Evolutionary conservation across 1,139 yeast species (phyloP), one percentile per base, ranked within the genome.

Genomic region (Candida sp.): DNA sequence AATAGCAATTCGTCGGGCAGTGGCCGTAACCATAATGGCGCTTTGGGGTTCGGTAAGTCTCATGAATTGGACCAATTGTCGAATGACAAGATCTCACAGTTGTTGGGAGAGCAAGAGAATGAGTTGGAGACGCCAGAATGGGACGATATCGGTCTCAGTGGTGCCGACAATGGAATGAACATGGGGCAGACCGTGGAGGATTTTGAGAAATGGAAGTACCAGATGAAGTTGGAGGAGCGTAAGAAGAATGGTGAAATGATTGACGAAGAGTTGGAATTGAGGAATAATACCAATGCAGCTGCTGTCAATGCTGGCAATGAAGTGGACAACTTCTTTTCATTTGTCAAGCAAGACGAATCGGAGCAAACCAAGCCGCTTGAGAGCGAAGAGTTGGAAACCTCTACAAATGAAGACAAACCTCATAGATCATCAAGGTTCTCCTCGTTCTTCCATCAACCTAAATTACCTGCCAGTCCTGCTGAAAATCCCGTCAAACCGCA

Each of bases 151-250:
- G 48, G 52, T 28, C 34, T 33, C 23, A 6, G 31, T 4, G 31
- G 28, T 12, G 48, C 38, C 8, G 41, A 43, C 22, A 49, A 22
- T 23, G 42, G 44, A 51, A 40, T 49, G 44, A 49, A 47, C 49
- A 77, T 80, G 72, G 85, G 85, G 17, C 84, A 80, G 54, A 79
- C 89, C 2, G 86, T 84, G 23, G 85, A 84, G 49, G 94, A 87
- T 60, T 88, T 88, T 62, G 92, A 86, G 63, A 75, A 77, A 57
- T 86, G 92, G 90, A 86, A 85, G 66, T 73, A 79, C 46, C 77
- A 77, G 61, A 82, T 84, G 85, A 80, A 79, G 57, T 72, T 72
- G 48, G 81, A 84, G 62, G 88, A 85, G 48, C 77, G 78, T 44
- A 77, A 73, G 53, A 78, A 77, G 58, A 77, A 78, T 49, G 86